Percentiles rank a stretch among this genome's conserved stretches.
Conservation (phyloP, 2,329 filamentous ascomycete genomes). For the Cladosporium sp. region DNA sequence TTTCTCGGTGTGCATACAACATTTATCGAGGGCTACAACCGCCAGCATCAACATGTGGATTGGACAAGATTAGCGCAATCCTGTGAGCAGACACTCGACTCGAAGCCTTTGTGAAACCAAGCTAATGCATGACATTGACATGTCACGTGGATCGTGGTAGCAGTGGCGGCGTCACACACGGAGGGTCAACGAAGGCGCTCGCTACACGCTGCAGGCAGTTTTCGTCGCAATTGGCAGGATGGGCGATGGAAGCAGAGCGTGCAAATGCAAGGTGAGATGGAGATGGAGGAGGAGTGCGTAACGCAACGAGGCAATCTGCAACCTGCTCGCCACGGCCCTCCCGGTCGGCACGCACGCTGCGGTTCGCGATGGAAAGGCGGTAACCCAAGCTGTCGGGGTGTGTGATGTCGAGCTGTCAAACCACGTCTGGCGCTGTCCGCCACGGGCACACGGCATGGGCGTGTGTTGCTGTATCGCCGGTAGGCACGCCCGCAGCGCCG, state of each 20-base stretch:
- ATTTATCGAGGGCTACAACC: background rate
- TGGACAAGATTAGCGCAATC: background rate
- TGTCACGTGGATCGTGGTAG: constrained; percentile 13
- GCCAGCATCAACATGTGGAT: background rate
- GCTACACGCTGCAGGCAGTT: background rate
- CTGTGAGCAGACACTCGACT: background rate
- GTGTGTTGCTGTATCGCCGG: constrained; percentile 12
- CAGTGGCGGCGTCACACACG: constrained; percentile 1
- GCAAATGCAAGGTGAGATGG: constrained; percentile 8
- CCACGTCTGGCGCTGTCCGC: constrained; percentile 4
- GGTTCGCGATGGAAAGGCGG: constrained; percentile 11
- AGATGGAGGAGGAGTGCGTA: background rate
- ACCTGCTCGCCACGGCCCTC: background rate
- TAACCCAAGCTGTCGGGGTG: constrained; percentile 3
- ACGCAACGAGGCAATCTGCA: constrained; percentile 2
- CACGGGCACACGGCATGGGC: constrained; percentile 7
- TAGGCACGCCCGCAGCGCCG: constrained; percentile 2
- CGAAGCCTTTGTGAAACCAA: background rate
- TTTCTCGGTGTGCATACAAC: background rate
- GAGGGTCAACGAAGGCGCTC: background rate
- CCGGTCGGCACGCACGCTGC: constrained; percentile 3
- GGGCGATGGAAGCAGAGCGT: background rate
- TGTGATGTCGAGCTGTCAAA: constrained; percentile 12
- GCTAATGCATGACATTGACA: constrained; percentile 18
- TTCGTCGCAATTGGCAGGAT: background rate